Base-by-base conservation (phyloP, 169 alveolate genomes). In the Babesia bovis region DNA sequence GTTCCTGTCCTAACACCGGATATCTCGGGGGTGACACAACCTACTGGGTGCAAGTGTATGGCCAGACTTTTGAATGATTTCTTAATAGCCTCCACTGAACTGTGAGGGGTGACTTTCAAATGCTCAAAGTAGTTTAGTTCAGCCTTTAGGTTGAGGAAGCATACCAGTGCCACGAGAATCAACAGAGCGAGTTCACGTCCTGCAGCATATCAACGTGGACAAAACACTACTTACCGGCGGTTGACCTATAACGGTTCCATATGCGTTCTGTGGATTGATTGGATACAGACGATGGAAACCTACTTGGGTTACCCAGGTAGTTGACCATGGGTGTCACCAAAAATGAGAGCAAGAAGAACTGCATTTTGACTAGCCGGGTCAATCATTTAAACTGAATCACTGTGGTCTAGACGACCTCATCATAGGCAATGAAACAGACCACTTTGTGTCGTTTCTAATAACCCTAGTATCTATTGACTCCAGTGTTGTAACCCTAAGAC, bases 1-100 rank as follows among this genome's bases (percentile, higher is more conserved):
- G 68, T 78, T 78, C 51, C 87, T 76, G 47, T 78, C 87, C 87
- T 78, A 58, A 10, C n/a, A 19, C 0, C 19, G 30, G 12, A 30
- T 21, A 26, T 6, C 9, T 33, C 15, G 28, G 17, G 3, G 1
- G 2, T 1, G 49, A 21, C 28, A 21, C 38, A 45, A 52, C 45
- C n/a, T 58, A 78, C 87, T n/a, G 87, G 87, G 51, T 78, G 87
- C 0, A 78, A 42, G 38, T 17, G 38, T 35, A 78, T 36, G 28
- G 87, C 87, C 41, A 65, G 90, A 66, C 91, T 94, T 70, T 95
- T 93, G 89, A 96, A 97, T 35, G 99, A 97, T 77, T 91, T 93
- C 66, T 90, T 94, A 47, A 95, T 94, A 19, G 89, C 92, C n/a
- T 93, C 96, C 59, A 86, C 96, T 23, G 91, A 81, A 28, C 97